phyloP scores from a whole-genome alignment of 129 eudicot genomes.

The Tagetes erecta region DNA sequence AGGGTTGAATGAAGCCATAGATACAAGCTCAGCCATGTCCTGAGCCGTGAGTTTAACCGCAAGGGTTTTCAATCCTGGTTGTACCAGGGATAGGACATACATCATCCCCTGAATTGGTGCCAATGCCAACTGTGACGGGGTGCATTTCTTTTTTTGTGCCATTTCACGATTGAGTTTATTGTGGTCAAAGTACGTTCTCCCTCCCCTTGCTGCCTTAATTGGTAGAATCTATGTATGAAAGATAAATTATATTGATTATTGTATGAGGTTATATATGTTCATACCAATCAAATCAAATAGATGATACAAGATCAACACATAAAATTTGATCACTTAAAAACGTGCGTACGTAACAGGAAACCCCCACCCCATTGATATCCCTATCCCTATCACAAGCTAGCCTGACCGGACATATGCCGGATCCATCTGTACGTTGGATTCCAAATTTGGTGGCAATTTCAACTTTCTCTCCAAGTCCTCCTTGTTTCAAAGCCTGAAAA shows the following conservation, averaged over 20 bases:
- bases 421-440: slow-evolving; percentile 28
- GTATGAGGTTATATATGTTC: background rate
- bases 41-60: slow-evolving; percentile 38
- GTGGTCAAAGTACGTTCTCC: slow-evolving; percentile 34
- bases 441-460: slow-evolving; percentile 56
- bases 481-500: slow-evolving; percentile 44
- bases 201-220: slow-evolving; percentile 43
- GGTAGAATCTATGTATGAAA: slow-evolving; percentile 34
- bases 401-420: slow-evolving; percentile 54
- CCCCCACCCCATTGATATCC: no score
- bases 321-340: background rate
- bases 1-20: slow-evolving; percentile 36
- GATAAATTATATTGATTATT: background rate
- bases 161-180: slow-evolving; percentile 32
- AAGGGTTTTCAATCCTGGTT: slow-evolving; percentile 47
- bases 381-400: slow-evolving; percentile 33
- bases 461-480: slow-evolving; percentile 42
- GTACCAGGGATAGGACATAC: slow-evolving; percentile 53
- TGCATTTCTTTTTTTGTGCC: slow-evolving; percentile 47
- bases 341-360: no score
- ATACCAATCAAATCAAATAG: background rate
- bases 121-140: slow-evolving; percentile 53
- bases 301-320: background rate
- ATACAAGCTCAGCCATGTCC: slow-evolving; percentile 48
- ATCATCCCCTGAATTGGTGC: slow-evolving; percentile 57